Base-by-base conservation (phyloP, 2,329 filamentous ascomycete species). In the Ophiostoma piceae region DNA sequence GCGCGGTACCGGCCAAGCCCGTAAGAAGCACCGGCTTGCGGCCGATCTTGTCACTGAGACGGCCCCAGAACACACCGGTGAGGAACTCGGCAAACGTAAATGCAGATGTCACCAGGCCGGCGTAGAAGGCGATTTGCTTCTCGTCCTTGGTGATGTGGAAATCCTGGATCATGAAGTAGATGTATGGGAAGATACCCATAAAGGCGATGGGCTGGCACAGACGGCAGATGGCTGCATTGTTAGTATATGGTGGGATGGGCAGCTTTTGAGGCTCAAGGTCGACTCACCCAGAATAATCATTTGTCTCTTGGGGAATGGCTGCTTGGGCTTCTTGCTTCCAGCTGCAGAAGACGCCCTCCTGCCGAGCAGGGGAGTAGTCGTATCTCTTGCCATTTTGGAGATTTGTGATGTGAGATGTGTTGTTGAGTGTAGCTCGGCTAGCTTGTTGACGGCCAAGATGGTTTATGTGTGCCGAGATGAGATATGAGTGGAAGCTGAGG, bases 161-260 rank as follows among this genome's bases (percentile, higher is more conserved):
- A 72, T 93, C 92, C 76, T 93, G 85, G 75, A 98, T 90, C 95
- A 99, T 98, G 83, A 91, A 94, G 82, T 97, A 98, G 75, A 96
- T 93, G 80, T 98, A 99, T 1, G 95, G 95, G 78, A 99, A 98
- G 75, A 98, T 97, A 69, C 94, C 97, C 92, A 97, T 98, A 84
- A 99, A 98, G 6, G 95, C 95, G 79, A 99, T 98, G 68, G 95
- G 95, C 79, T 99, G 95, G 84, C 93, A 97, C 82, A 99, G 94
- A 77, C 95, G 90, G 81, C 94, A 97, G 77, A 97, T 85, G 65
- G 93, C 94, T 96, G 73, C 60, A 35, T 1, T n/a, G 32, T 67
- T 64, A 69, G 67, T 47, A 47, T 2, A 12, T 26, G 16, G 8
- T 35, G 29, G 3, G 3, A 4, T 14, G 4, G 1, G 26, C 26